phyloP scores from a whole-genome alignment of 768 basidiomycete genomes.

The Cantharellus anzutake region DNA sequence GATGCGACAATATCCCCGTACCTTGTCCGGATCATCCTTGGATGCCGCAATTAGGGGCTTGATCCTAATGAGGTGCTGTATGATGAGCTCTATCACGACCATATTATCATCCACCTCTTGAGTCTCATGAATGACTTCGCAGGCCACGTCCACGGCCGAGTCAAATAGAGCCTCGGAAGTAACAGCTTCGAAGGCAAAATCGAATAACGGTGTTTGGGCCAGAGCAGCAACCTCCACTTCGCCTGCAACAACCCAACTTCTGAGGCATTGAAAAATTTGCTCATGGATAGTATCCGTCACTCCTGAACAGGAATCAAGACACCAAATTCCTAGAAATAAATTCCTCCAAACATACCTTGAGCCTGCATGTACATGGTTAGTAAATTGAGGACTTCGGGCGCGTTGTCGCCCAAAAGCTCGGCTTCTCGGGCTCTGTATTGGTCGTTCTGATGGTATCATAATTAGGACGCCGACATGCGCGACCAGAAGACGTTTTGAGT shows the following conservation, averaged over 20 bases:
- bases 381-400: conserved; percentile 53
- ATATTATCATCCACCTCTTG: conserved; percentile 94
- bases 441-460: conserved; percentile 29
- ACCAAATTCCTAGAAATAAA: background rate
- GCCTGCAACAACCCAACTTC: conserved; percentile 76
- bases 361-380: conserved; percentile 81
- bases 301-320: conserved; percentile 27
- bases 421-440: conserved; percentile 47
- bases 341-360: conserved; percentile 33
- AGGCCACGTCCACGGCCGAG: conserved; percentile 74
- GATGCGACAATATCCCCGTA: conserved; percentile 76
- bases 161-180: conserved; percentile 80
- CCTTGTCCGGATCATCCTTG: conserved; percentile 67
- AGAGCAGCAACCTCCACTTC: conserved; percentile 51
- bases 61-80: conserved; percentile 68
- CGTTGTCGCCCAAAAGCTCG: conserved; percentile 45
- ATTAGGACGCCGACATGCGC: background rate
- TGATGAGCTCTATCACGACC: conserved; percentile 68
- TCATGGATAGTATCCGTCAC: conserved; percentile 59
- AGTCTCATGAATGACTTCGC: conserved; percentile 93
- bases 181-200: conserved; percentile 68
- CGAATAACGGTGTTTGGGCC: conserved; percentile 60
- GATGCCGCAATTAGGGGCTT: conserved; percentile 37
- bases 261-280: conserved; percentile 69
- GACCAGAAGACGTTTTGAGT: background rate